Evolutionary conservation across 2,329 filamentous ascomycete species (phyloP), one percentile per base, ranked within the genome.

Genomic region (Alternaria sp.): DNA sequence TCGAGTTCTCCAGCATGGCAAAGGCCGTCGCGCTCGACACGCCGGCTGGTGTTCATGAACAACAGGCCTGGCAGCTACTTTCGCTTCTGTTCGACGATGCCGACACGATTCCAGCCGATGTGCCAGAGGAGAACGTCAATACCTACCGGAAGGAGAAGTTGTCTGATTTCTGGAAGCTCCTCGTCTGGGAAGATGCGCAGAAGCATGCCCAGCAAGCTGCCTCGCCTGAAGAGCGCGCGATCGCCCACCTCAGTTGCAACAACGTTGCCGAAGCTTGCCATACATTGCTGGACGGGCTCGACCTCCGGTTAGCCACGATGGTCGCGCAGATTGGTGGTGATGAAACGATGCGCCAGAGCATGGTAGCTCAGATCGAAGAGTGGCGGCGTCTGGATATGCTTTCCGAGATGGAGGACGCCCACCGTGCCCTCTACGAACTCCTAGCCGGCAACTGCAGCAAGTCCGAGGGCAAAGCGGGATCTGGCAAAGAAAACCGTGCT

Each of bases 381-480:
- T 99, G 96, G 96, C 89, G 90, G 36, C 87, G 92, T 26, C 89
- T 92, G 36, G 93, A 93, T 74, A 88, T 95, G 50, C 87, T 97
- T 17, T 92, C 93, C 1, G 96, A 99, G 78, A 93, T 99, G 80
- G 89, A 88, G 15, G 90, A 96, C 68, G 86, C 93, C 1, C 88
- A 97, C 47, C 90, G 96, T 58, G 91, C 94, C 9, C 85, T 99
- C 32, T 99, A 97, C 77, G 93, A 97, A 78, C 86, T 99, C 26
- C 84, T 97, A 11, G 89, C 93, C 28, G 96, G 96, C 40, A 96
- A 97, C 68, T 90, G 93, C n/a, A 90, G 92, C 67, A 87, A 90
- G 26, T 94, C 92, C 62, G 88, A 93, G 69, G 96, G 95, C 11
- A 90, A 91, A 74, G 90, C 89, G 68, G 86, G 85, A 3, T 89